Evolutionary conservation across 129 eudicot genomes (phyloP), one percentile per base, ranked within the genome.

Genomic region (Mikania micrantha): DNA sequence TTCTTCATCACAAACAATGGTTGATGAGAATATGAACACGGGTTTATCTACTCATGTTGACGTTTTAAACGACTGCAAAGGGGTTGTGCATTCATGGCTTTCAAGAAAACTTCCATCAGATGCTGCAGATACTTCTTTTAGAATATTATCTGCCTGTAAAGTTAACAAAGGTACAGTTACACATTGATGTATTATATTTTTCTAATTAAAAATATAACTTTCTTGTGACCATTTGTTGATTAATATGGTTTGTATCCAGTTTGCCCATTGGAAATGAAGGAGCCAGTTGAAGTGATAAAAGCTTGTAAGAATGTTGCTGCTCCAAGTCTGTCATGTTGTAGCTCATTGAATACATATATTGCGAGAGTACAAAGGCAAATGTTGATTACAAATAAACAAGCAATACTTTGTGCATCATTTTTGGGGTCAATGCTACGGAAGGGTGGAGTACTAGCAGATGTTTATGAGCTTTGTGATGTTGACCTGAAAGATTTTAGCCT

Each of bases 391-490:
- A 92, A 92, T 74, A 70, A 83, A 52, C 98, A 92, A 76, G 98
- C 98, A 24, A 88, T 92, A 31, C 64, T 88, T 21, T 92, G 98
- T 84, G 90, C 98, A 58, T 84, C 89, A 6, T 64, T 77, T 40
- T 84, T 92, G 72, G 98, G 95, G 38, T 82, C 91, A 41, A 80
- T 88, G 88, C 73, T 92, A 75, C 86, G 81, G 45, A 88, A 92
- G 67, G 96, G 80, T 36, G 98, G 96, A 62, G 91, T 92, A 50
- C 73, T 88, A 81, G 78, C 96, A 29, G 90, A 92, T 50, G 50
- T 92, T 75, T 92, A 88, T 78, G 83, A 84, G 73, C 98, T 92
- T 73, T 92, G 98, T 85, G 98, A 92, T 74, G 95, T 92, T 67
- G 98, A 92, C 80, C 47, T 92, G 71, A 88, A 85, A 63, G 98